Evolutionary conservation across 1,284 basidiomycete genomes (phyloP).

Genomic region (Tremellales sp.): DNA sequence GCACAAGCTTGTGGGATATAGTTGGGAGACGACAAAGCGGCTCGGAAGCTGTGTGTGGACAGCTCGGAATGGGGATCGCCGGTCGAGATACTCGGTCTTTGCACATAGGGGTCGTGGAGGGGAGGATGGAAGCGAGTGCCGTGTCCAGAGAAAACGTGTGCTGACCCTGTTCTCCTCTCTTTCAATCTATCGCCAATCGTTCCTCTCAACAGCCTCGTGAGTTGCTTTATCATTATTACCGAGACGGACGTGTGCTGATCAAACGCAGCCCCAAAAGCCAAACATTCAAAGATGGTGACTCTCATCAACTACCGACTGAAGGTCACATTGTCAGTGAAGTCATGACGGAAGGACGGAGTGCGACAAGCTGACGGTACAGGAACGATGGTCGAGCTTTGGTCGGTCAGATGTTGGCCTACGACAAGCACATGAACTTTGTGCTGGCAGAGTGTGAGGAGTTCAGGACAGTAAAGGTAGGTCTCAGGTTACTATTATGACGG

Average conservation of each 20-base stretch:
- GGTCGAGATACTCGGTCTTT: too few relatives aligned
- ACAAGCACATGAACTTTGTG: constrained; percentile 99
- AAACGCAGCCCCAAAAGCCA: constrained; percentile 67
- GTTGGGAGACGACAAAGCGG: too few relatives aligned
- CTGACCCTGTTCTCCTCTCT: constrained; percentile 5
- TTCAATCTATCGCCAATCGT: neutral
- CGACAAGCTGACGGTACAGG: constrained; percentile 16
- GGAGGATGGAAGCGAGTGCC: too few relatives aligned
- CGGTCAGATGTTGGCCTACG: constrained; percentile 98
- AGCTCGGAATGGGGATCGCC: too few relatives aligned
- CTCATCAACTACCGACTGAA: constrained; percentile 97
- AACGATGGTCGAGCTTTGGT: constrained; percentile 95
- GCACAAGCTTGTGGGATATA: too few relatives aligned
- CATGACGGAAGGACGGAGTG: neutral
- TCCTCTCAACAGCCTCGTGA: constrained; percentile 22
- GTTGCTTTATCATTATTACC: constrained; percentile 1
- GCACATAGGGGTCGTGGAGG: too few relatives aligned
- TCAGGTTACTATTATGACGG: neutral
- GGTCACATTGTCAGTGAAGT: constrained; percentile 68
- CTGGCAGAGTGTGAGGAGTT: constrained; percentile 97
- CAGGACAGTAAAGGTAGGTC: constrained; percentile 61
- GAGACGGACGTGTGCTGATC: neutral
- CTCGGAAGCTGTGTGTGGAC: too few relatives aligned
- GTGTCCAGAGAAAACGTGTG: too few relatives aligned
- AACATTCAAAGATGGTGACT: constrained; percentile 95